Evolutionary conservation across 2,329 filamentous ascomycete species (phyloP).

Genomic region (Fusarium zealandicum): DNA sequence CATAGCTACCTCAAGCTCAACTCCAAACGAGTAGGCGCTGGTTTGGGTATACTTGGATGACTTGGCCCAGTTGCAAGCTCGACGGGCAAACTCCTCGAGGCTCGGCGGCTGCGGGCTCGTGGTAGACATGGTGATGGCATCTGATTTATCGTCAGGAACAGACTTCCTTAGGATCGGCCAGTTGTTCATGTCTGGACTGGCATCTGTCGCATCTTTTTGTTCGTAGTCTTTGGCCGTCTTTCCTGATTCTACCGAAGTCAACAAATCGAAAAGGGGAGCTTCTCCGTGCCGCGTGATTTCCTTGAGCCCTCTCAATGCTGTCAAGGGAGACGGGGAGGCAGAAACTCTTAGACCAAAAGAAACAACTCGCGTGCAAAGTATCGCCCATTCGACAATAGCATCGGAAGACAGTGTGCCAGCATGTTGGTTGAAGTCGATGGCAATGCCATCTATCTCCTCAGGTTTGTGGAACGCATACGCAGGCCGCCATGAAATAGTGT

Average conservation of each 20-base stretch:
- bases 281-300: not conserved
- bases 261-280: not conserved
- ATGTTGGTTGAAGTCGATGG: conserved; percentile 29
- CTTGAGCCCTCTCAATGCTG: not conserved
- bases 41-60: not conserved
- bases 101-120: not conserved
- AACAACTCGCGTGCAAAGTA: conserved; percentile 13
- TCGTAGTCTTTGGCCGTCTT: not conserved
- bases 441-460: not conserved
- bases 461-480: conserved; percentile 18
- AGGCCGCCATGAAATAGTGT: conserved; percentile 3
- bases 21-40: conserved; percentile 26
- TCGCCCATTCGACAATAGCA: conserved; percentile 20
- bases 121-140: not conserved
- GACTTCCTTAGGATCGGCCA: conserved; percentile 5
- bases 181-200: conserved; percentile 11
- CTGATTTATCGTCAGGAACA: not conserved
- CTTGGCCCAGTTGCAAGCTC: not conserved
- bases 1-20: conserved; percentile 31
- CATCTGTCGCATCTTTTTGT: not conserved
- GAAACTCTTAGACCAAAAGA: not conserved
- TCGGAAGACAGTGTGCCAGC: conserved; percentile 23
- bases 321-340: not conserved
- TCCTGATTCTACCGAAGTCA: not conserved
- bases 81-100: not conserved